phyloP scores from a whole-genome alignment of 2,329 filamentous ascomycete species.

The Dactylella cylindrospora region DNA sequence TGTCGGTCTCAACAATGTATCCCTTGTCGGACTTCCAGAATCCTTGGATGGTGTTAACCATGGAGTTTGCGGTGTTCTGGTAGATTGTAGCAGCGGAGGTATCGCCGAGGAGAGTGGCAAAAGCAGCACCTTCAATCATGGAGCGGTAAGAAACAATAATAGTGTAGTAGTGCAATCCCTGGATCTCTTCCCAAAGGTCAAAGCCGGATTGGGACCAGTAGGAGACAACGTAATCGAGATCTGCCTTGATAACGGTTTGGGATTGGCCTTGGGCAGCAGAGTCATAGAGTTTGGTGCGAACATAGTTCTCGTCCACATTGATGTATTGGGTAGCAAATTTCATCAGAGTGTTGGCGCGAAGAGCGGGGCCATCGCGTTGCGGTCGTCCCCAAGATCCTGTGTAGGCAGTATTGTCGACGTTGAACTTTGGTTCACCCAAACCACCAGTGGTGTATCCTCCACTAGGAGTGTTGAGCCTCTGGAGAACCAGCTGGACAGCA shows the following conservation, averaged over 20 bases:
- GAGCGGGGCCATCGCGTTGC: slow-evolving; percentile 55
- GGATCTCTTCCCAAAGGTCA: slow-evolving; percentile 56
- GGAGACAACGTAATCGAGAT: slow-evolving; percentile 55
- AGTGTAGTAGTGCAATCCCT: slow-evolving; percentile 71
- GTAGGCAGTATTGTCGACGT: slow-evolving; percentile 53
- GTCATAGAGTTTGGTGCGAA: slow-evolving; percentile 52
- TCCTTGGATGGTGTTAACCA: slow-evolving; percentile 71
- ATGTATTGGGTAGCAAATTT: slow-evolving; percentile 54
- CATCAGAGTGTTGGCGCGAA: slow-evolving; percentile 54
- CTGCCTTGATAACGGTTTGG: slow-evolving; percentile 53
- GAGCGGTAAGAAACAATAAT: slow-evolving; percentile 68
- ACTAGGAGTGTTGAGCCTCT: slow-evolving; percentile 52
- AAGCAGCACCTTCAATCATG: slow-evolving; percentile 60
- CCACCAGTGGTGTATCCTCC: slow-evolving; percentile 48
- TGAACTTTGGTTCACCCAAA: slow-evolving; percentile 54
- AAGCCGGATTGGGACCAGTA: slow-evolving; percentile 54
- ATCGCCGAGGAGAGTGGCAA: slow-evolving; percentile 66
- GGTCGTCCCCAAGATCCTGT: slow-evolving; percentile 53
- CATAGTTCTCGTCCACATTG: slow-evolving; percentile 47
- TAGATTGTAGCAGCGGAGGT: slow-evolving; percentile 56
- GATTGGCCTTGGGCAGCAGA: slow-evolving; percentile 51
- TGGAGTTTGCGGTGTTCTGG: slow-evolving; percentile 66
- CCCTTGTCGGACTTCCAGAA: slow-evolving; percentile 67
- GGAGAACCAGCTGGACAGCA: slow-evolving; percentile 46
- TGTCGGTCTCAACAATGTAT: slow-evolving; percentile 71